These are phyloP conservation scores for Streptanthus diversifolius DNA, from an alignment of 345 rosid genomes.

Conservation along the genomic window DNA sequence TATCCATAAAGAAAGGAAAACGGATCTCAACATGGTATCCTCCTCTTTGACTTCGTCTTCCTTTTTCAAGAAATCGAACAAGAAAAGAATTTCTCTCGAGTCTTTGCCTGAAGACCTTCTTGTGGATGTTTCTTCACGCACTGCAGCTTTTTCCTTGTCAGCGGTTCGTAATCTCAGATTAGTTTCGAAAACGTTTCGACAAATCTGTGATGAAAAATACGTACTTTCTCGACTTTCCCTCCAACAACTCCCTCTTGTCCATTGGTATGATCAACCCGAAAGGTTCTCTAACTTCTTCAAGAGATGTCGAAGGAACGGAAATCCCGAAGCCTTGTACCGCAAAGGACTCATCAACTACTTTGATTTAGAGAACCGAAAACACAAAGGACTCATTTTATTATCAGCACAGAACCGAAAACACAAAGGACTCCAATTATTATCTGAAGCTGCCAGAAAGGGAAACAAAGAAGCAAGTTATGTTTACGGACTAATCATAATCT, in stretches of 20 bases:
- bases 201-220: neutral
- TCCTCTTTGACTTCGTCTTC: neutral
- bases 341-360: neutral
- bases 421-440: neutral
- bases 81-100: neutral
- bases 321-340: constrained; percentile 22
- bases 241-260: neutral
- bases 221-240: constrained; percentile 1
- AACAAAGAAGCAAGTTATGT: constrained; percentile 15
- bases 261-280: neutral
- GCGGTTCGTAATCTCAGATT: neutral
- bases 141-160: neutral
- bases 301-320: constrained; percentile 10
- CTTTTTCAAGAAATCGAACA: neutral
- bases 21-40: neutral
- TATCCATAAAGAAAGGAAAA: neutral
- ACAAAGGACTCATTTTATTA: neutral
- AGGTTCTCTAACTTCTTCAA: neutral
- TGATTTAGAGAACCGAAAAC: neutral
- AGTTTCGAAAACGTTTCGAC: constrained; percentile 1
- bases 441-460: constrained; percentile 5
- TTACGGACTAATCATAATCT: constrained; percentile 11
- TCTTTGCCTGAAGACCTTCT: constrained; percentile 7
- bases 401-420: neutral
- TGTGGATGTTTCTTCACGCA: constrained; percentile 1